Base-by-base conservation (phyloP, 2,329 filamentous ascomycete genomes). In the Penicillium sp. region DNA sequence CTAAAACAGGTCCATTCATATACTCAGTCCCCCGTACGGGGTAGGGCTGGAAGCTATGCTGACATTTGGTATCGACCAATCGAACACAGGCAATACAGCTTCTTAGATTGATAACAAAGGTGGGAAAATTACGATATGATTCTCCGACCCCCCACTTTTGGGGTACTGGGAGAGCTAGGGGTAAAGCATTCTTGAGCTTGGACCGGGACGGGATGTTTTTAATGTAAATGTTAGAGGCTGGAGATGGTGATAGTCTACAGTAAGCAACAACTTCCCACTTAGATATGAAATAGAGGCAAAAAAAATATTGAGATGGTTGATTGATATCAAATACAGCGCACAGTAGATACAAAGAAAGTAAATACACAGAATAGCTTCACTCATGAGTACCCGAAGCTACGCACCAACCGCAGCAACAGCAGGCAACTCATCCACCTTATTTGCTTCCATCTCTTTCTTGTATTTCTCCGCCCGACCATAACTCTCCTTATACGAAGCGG, bases 391-490 rank as follows among this genome's bases (percentile, higher is more conserved):
- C 44, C 9, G 5, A 29, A 10, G 49, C 53, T 55, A 67, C 10
- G 62, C 64, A 13, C 60, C 61, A 21, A 67, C 60, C 2, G 59
- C 47, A 45, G 62, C 55, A 3, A 61, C 50, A n/a, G 49, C 19
- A 1, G 58, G 51, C 16, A 56, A 25, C 4, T 29, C 27, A n/a
- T 56, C 53, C 14, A 52, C 3, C 54, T 67, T 66, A 49, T 64
- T 63, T 16, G 14, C 11, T 25, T 66, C 65, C 25, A 68, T 60
- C n/a, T 73, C 72, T 59, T 69, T 69, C 66, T 78, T 79, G 54
- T 70, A 78, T 48, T 65, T 69, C 61, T 78, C 74, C 11, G 76
- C 77, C n/a, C 68, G 65, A 2, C 77, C 77, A 66, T 79, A 80
- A 53, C 74, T 78, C 58, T 75, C 72, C 46, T 72, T 69, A 57